Percentiles rank a stretch among this genome's conserved stretches.
Evolutionary conservation across 2,329 filamentous ascomycete genomes (phyloP).

Genomic region (Zymoseptoria tritici): DNA sequence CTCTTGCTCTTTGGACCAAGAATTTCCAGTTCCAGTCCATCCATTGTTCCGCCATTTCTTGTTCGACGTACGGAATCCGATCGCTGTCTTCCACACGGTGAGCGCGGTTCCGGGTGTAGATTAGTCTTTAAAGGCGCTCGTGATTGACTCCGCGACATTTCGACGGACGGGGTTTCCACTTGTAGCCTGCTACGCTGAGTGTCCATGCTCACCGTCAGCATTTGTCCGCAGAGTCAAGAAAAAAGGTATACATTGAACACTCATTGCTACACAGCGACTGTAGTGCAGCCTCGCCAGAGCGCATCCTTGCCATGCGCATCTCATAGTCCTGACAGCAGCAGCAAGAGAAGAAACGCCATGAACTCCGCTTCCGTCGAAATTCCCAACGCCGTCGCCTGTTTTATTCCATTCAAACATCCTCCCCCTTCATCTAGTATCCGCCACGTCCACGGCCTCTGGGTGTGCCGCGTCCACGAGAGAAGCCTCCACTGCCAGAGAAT

Average conservation of each 20-base stretch:
- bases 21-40: no score
- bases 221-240: not conserved
- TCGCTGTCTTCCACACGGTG: no score
- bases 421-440: not conserved
- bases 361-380: not conserved
- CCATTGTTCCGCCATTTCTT: no score
- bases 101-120: no score
- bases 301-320: not conserved
- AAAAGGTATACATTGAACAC: not conserved
- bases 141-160: no score
- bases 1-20: no score
- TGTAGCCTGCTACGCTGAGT: not conserved
- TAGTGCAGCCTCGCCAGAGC: not conserved
- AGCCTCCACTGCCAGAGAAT: constrained; percentile 26
- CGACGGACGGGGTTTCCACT: not conserved
- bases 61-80: no score
- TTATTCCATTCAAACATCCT: not conserved
- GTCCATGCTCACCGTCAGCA: not conserved
- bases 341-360: not conserved
- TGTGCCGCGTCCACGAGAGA: constrained; percentile 1
- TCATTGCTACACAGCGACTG: not conserved
- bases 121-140: no score
- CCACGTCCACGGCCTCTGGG: constrained; percentile 6
- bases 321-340: not conserved
- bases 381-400: not conserved